Evolutionary conservation across 75 land plant genomes (phyloP).

Genomic region (Picea glauca): DNA sequence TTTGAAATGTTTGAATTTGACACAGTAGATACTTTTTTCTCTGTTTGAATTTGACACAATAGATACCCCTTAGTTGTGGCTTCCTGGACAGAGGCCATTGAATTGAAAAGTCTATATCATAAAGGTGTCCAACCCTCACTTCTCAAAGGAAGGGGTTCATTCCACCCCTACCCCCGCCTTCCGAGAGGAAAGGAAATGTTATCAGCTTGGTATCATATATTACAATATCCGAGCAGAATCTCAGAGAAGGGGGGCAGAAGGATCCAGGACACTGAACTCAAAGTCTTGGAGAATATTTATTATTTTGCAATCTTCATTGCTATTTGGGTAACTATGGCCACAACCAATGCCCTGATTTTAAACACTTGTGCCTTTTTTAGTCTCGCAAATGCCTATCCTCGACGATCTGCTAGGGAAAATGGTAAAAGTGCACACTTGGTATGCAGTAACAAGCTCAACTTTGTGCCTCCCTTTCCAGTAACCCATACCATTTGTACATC

Average conservation of each 20-base stretch:
- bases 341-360: neutral
- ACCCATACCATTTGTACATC: neutral
- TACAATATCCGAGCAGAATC: no score
- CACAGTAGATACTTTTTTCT: no score
- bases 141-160: neutral
- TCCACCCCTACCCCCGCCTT: neutral
- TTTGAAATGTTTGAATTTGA: no score
- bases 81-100: neutral
- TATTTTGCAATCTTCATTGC: neutral
- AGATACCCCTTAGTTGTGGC: no score
- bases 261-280: neutral
- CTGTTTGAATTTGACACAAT: no score
- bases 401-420: neutral
- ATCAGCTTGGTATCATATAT: neutral
- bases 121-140: no score
- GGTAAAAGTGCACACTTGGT: neutral
- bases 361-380: neutral
- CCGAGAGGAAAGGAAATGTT: neutral
- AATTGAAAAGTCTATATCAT: neutral
- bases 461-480: neutral
- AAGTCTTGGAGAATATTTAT: neutral
- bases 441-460: neutral
- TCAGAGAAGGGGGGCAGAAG: neutral
- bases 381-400: neutral
- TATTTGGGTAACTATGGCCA: neutral